Evolutionary conservation across 2,329 filamentous ascomycete genomes (phyloP).

Genomic region (Penicillium sp.): DNA sequence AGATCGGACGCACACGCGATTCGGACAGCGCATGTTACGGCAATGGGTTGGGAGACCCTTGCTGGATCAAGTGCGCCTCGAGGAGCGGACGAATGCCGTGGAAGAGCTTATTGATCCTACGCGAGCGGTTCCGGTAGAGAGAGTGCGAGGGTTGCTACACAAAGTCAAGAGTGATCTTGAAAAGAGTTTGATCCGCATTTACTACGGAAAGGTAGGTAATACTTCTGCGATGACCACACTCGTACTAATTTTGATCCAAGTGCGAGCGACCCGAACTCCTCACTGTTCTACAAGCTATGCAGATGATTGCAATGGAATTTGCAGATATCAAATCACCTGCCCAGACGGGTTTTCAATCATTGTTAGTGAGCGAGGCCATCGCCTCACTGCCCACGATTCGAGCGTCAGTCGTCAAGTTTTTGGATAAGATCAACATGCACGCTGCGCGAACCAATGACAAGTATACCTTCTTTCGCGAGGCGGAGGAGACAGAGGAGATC

Average conservation of each 20-base stretch:
- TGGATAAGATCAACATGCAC: constrained; percentile 80
- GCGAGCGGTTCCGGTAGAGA: constrained; percentile 66
- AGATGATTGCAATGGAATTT: constrained; percentile 76
- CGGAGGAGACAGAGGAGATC: constrained; percentile 84
- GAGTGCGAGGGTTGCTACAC: constrained; percentile 67
- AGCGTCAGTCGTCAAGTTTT: constrained; percentile 67
- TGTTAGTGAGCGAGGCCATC: constrained; percentile 68
- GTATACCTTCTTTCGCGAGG: constrained; percentile 86
- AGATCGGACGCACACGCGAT: constrained; percentile 85
- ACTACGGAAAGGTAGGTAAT: constrained; percentile 72
- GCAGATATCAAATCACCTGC: constrained; percentile 61
- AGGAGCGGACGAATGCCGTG: constrained; percentile 78
- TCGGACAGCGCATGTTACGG: constrained; percentile 80
- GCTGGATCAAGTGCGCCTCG: constrained; percentile 69
- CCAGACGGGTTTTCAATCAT: constrained; percentile 70
- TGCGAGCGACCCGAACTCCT: constrained; percentile 87
- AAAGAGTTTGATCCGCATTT: constrained; percentile 89
- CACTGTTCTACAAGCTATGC: constrained; percentile 78
- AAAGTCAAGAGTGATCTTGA: constrained; percentile 80
- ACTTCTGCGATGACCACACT: not conserved
- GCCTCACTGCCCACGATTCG: constrained; percentile 73
- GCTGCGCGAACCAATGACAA: constrained; percentile 87
- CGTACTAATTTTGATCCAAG: constrained; percentile 29
- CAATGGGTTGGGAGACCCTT: constrained; percentile 95
- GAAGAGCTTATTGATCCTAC: constrained; percentile 75